Percentiles rank a stretch among this genome's conserved stretches.
Evolutionary conservation across 805 yeast species (phyloP).

Genomic region (Yarrowia sp.): DNA sequence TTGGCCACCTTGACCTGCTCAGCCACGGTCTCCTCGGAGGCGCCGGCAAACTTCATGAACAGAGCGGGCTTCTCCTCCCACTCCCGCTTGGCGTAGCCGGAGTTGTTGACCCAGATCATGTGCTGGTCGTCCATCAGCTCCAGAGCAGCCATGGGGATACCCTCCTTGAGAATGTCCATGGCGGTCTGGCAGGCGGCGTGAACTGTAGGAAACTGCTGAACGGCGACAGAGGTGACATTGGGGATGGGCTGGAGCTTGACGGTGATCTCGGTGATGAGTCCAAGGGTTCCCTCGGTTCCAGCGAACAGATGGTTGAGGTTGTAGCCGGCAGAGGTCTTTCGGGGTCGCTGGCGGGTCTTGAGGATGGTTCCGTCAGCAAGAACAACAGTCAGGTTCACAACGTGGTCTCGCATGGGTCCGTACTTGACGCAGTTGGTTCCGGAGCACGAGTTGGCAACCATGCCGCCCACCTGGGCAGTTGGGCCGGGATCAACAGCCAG

Average conservation of each 20-base stretch:
- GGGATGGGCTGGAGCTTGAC: conserved; percentile 67
- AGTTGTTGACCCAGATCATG: conserved; percentile 62
- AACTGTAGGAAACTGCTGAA: conserved; percentile 65
- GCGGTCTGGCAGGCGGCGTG: conserved; percentile 72
- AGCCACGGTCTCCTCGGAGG: conserved; percentile 44
- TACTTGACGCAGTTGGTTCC: conserved; percentile 78
- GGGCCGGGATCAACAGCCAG: conserved; percentile 83
- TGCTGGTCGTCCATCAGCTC: conserved; percentile 71
- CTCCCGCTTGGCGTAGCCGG: conserved; percentile 50
- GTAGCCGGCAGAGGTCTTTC: conserved; percentile 78
- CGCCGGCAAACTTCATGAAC: conserved; percentile 59
- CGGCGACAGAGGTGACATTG: conserved; percentile 60
- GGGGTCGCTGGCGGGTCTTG: conserved; percentile 71
- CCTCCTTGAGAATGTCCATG: conserved; percentile 56
- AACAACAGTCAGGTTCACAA: conserved; percentile 66
- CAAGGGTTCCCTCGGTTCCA: conserved; percentile 79
- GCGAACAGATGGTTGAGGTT: conserved; percentile 71
- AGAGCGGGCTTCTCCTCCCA: conserved; percentile 63
- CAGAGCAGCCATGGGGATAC: conserved; percentile 69
- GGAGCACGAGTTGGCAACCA: conserved; percentile 73
- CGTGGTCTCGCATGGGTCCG: conserved; percentile 78
- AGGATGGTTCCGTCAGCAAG: conserved; percentile 76
- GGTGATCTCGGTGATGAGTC: conserved; percentile 75
- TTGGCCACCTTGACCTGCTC: conserved; percentile 50
- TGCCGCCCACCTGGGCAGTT: conserved; percentile 77